Evolutionary conservation across 2,329 filamentous ascomycete species (phyloP), one percentile per base, ranked within the genome.

Genomic region (Penicillium sp.): DNA sequence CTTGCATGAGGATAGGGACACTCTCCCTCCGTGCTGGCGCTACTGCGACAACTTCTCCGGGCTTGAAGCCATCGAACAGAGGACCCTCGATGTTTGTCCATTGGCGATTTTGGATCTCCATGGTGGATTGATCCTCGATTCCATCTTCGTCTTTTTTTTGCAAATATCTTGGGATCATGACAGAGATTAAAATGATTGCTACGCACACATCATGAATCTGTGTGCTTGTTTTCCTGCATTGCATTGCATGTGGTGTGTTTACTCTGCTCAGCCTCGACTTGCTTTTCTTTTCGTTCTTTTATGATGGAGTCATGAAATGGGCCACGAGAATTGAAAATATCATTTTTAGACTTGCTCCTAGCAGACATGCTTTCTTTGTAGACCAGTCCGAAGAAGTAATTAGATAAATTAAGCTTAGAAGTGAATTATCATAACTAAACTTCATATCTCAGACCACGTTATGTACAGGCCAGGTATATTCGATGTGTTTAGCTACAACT

Each of bases 301-400:
- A 67, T 70, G 64, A 71, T 71, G 70, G 62, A 72, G 52, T 66
- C 58, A 69, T 66, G 67, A 67, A 62, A 57, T 65, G 60, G 63
- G 65, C 67, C 63, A 71, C 60, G 66, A 68, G 52, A 71, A 70
- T 67, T 62, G 55, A 67, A 70, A 67, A 65, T 61, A 53, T 36
- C 55, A 54, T 53, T 31, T 25, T 40, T 38, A 51, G 22, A 41
- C 4, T 11, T 37, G 11, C 30, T 11, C 4, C 7, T 12, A 31
- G 5, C 22, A 14, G 40, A 37, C 12, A 25, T 42, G 8, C 5
- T 26, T 42, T n/a, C 22, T 8, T 19, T n/a, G 47, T 50, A 51
- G 47, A 26, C 10, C 5, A 14, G 12, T 26, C 25, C 2, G 12
- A 37, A 16, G 33, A 25, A 40, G 33, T 31, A 25, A 19, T 5